Conservation (phyloP, 352 stramenopile genomes). For the Phytophthora hibernalis region DNA sequence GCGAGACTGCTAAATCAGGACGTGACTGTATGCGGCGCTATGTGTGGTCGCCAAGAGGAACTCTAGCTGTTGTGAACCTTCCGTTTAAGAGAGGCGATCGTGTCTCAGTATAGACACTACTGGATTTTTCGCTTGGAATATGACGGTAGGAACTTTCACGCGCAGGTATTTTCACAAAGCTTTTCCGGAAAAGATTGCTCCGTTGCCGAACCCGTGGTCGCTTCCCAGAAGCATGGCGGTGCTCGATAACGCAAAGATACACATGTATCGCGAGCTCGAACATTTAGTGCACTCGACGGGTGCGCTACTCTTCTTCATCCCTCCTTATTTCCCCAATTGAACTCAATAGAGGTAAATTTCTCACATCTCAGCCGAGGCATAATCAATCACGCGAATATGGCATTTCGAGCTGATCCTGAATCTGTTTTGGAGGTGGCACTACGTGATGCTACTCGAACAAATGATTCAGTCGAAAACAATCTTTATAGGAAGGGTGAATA, state of each 20-base stretch:
- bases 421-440: no score
- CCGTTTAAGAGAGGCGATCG: conserved; percentile 18
- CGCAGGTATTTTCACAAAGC: conserved; percentile 9
- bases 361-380: no score
- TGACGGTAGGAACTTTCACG: conserved; percentile 14
- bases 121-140: conserved; percentile 11
- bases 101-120: conserved; percentile 20
- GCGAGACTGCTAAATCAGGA: conserved; percentile 29
- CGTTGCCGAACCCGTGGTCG: background rate
- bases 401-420: no score
- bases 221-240: background rate
- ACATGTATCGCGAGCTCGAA: background rate
- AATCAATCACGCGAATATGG: no score
- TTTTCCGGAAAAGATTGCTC: conserved; percentile 5
- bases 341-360: no score
- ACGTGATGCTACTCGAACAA: no score
- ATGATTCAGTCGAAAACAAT: no score
- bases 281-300: background rate
- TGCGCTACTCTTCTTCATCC: no score
- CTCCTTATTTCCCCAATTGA: no score
- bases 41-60: conserved; percentile 5
- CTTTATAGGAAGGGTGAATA: no score
- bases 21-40: conserved; percentile 19
- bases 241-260: no score
- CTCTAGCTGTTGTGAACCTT: conserved; percentile 1